Evolutionary conservation across 2,329 filamentous ascomycete genomes (phyloP).

Genomic region (Cladobotryum protrusum): DNA sequence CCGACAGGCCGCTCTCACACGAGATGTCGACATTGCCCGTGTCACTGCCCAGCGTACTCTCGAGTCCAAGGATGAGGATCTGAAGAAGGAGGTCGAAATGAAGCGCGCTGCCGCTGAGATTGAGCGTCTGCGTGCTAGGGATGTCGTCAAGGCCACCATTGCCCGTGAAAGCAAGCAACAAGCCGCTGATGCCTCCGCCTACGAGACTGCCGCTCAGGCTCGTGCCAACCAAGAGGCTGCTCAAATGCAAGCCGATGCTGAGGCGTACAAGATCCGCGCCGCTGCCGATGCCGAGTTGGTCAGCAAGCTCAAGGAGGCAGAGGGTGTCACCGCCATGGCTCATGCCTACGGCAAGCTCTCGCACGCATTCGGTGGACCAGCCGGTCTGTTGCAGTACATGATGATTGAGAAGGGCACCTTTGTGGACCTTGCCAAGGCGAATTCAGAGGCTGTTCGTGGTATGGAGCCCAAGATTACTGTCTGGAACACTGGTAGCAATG

Average conservation of each 20-base stretch:
- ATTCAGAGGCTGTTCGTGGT: constrained; percentile 67
- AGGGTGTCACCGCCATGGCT: constrained; percentile 71
- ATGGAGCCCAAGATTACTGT: constrained; percentile 85
- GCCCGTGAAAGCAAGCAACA: constrained; percentile 62
- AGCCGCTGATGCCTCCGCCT: constrained; percentile 58
- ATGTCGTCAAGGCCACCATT: constrained; percentile 73
- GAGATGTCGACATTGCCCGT: constrained; percentile 68
- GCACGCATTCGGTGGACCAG: constrained; percentile 68
- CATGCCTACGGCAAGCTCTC: constrained; percentile 70
- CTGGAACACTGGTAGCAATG: constrained; percentile 69
- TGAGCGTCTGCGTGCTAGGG: constrained; percentile 68
- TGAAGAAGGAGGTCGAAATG: constrained; percentile 70
- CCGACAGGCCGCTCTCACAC: constrained; percentile 63
- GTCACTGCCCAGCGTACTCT: constrained; percentile 68
- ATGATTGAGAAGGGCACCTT: constrained; percentile 83
- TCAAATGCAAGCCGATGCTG: constrained; percentile 47
- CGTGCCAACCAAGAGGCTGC: constrained; percentile 47
- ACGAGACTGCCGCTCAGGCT: constrained; percentile 59
- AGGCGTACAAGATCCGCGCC: constrained; percentile 34
- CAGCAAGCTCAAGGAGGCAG: constrained; percentile 64
- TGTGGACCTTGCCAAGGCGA: constrained; percentile 69
- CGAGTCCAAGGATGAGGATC: constrained; percentile 70
- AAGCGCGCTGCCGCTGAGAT: constrained; percentile 75
- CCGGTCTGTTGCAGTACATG: constrained; percentile 73
- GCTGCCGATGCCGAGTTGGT: constrained; percentile 55